phyloP scores from a whole-genome alignment of 2,329 filamentous ascomycete species.

The Fusarium compactum region DNA sequence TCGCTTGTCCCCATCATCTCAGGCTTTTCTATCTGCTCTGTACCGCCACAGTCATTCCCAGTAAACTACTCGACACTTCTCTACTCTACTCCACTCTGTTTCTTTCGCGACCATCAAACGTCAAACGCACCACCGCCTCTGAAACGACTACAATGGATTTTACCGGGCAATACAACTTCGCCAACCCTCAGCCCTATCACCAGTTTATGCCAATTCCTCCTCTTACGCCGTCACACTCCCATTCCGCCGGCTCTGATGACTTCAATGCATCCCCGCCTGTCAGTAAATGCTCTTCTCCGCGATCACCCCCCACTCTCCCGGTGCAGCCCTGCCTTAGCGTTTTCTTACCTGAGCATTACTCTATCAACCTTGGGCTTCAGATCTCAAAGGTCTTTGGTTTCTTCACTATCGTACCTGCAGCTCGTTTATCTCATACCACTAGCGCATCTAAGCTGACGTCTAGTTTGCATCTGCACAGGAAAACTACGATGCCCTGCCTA shows the following conservation, averaged over 20 bases:
- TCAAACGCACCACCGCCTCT: constrained; percentile 6
- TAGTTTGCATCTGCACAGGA: constrained; percentile 54
- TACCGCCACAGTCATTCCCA: constrained; percentile 6
- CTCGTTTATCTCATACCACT: constrained; percentile 26
- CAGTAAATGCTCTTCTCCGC: constrained; percentile 52
- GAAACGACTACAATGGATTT: constrained; percentile 62
- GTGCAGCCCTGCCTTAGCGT: constrained; percentile 48
- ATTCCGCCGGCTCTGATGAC: constrained; percentile 66
- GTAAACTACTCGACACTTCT: constrained; percentile 26
- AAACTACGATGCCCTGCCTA: constrained; percentile 61
- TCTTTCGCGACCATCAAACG: constrained; percentile 3
- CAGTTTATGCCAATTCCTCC: constrained; percentile 67
- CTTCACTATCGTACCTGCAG: constrained; percentile 28
- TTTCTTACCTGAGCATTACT: constrained; percentile 54
- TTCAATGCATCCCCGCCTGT: constrained; percentile 68
- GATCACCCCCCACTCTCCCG: constrained; percentile 44
- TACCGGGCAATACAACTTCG: constrained; percentile 61
- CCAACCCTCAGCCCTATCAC: constrained; percentile 63
- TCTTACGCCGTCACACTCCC: constrained; percentile 67
- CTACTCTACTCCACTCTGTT: constrained; percentile 22
- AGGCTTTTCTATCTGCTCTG: constrained; percentile 6
- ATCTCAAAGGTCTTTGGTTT: constrained; percentile 15
- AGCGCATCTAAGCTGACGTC: constrained; percentile 28
- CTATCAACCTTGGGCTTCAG: constrained; percentile 41
- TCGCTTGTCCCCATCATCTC: constrained; percentile 6